Percentiles rank a stretch among this genome's conserved stretches.
These are phyloP conservation scores for Staphylotrichum longicolle DNA, from an alignment of 495 filamentous ascomycete species.

Conservation along the genomic window DNA sequence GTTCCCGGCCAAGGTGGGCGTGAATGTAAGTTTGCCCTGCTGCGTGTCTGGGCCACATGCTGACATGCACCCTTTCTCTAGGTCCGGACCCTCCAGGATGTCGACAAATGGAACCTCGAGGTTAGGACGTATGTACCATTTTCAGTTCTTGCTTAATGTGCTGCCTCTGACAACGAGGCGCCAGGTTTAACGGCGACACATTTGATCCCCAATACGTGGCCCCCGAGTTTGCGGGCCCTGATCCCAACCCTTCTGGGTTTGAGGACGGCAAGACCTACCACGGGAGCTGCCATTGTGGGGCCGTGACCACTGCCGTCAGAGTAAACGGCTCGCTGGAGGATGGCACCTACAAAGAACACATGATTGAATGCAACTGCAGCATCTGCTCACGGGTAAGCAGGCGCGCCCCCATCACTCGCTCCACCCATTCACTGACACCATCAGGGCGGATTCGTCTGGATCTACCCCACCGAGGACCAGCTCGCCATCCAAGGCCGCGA, in stretches of 20 bases:
- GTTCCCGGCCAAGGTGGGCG: conserved; percentile 10
- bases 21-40: conserved; percentile 27
- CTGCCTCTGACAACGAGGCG: not conserved
- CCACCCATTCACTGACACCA: not conserved
- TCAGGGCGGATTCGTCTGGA: conserved; percentile 35
- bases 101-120: conserved; percentile 39
- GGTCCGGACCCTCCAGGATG: conserved; percentile 35
- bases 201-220: conserved; percentile 32
- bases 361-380: conserved; percentile 48
- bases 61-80: not conserved
- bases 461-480: conserved; percentile 36
- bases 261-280: conserved; percentile 43
- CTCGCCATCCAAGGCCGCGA: conserved; percentile 35
- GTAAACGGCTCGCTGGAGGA: conserved; percentile 34
- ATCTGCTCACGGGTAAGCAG: conserved; percentile 40
- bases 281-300: conserved; percentile 55
- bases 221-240: conserved; percentile 38
- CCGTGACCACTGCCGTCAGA: conserved; percentile 42
- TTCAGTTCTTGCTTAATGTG: not conserved
- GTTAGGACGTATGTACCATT: conserved; percentile 27
- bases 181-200: conserved; percentile 40
- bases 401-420: not conserved
- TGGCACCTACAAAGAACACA: conserved; percentile 23
- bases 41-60: not conserved
- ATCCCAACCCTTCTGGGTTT: conserved; percentile 36